Evolutionary conservation across 2,329 filamentous ascomycete genomes (phyloP).

Genomic region (Catunica adiposa): DNA sequence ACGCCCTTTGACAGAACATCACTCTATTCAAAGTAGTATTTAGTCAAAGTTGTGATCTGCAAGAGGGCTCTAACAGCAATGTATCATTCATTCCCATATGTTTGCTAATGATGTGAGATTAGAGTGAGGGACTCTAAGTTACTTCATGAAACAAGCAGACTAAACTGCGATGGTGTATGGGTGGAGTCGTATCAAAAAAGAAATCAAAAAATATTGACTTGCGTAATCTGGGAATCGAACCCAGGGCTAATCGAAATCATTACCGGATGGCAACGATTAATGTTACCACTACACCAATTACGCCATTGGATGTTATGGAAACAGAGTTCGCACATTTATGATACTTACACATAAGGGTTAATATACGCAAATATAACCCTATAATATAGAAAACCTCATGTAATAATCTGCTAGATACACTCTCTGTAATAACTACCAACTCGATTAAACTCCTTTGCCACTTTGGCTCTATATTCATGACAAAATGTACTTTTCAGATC

Average conservation of each 20-base stretch:
- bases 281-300: slow-evolving; percentile 11
- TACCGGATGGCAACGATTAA: slow-evolving; percentile 8
- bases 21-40: not conserved
- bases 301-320: not conserved
- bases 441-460: not conserved
- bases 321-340: not conserved
- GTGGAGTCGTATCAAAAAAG: not conserved
- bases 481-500: not conserved
- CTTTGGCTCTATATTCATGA: not conserved
- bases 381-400: no score
- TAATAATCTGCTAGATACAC: not conserved
- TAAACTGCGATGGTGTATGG: not conserved
- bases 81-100: no score
- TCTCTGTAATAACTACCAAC: not conserved
- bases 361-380: not conserved
- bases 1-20: not conserved
- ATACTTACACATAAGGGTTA: no score
- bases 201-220: not conserved
- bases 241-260: slow-evolving; percentile 6
- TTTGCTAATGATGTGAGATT: no score
- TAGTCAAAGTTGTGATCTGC: not conserved
- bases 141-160: not conserved
- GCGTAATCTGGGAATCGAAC: slow-evolving; percentile 5
- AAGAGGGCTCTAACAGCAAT: not conserved
- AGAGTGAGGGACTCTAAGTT: not conserved